These are phyloP conservation scores for Clarkia xantiana DNA, from an alignment of 345 rosid genomes.

Conservation along the genomic window DNA sequence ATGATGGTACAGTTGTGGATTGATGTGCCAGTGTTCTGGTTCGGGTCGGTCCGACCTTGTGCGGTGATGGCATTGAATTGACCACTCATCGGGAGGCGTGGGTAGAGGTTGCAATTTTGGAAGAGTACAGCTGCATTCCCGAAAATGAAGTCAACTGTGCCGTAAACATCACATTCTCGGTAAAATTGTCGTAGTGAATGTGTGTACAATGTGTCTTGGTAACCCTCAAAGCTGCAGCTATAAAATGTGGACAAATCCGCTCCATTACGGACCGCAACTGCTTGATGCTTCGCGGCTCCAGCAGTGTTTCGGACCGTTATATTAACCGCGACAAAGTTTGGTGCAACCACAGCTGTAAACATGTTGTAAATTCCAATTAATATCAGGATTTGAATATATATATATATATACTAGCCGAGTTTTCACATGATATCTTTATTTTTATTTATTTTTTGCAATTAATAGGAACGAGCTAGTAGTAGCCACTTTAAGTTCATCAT, in stretches of 20 bases:
- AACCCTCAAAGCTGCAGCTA: conserved; percentile 74
- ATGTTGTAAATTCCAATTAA: conserved; percentile 3
- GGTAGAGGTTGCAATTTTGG: conserved; percentile 63
- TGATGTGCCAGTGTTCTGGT: conserved; percentile 78
- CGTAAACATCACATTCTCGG: conserved; percentile 78
- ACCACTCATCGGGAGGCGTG: conserved; percentile 52
- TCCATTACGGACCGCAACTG: conserved; percentile 62
- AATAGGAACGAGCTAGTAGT: no score
- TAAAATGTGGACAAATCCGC: conserved; percentile 71
- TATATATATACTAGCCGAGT: no score
- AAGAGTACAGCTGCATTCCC: conserved; percentile 83
- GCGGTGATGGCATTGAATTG: conserved; percentile 84
- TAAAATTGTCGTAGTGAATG: conserved; percentile 78
- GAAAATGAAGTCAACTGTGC: conserved; percentile 83
- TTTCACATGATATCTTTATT: no score
- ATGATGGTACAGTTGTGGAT: conserved; percentile 46
- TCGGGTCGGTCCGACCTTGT: conserved; percentile 73
- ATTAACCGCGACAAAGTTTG: conserved; percentile 64
- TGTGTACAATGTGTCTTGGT: conserved; percentile 71
- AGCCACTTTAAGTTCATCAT: no score
- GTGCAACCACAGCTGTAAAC: conserved; percentile 54
- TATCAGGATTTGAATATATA: no score
- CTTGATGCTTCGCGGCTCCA: conserved; percentile 74
- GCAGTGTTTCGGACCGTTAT: conserved; percentile 82
- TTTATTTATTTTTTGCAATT: no score